A percentile compares a stretch with the other conserved stretches of the same genome.
These are phyloP conservation scores for Coprinopsis strossmayeri DNA, from an alignment of 768 basidiomycete species.

Conservation along the genomic window DNA sequence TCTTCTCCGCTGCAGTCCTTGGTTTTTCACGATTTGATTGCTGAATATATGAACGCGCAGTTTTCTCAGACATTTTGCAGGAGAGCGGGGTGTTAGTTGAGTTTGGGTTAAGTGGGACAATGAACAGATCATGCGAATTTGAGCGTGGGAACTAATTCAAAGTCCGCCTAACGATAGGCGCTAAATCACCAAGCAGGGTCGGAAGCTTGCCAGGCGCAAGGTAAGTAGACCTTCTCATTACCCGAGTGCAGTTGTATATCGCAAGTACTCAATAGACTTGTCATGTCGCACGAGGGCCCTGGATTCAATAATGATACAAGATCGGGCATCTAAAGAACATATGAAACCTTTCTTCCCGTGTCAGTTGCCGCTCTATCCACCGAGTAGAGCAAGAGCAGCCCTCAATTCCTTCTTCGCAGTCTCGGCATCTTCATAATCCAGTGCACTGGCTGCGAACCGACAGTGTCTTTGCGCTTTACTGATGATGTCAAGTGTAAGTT, in stretches of 20 bases:
- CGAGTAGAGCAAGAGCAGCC: conserved; percentile 64
- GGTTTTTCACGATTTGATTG: conserved; percentile 57
- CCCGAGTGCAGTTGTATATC: no score
- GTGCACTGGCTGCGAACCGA: conserved; percentile 86
- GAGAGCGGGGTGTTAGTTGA: not conserved
- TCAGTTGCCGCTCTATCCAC: conserved; percentile 22
- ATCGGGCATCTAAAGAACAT: no score
- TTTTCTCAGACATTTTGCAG: conserved; percentile 22
- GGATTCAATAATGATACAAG: no score
- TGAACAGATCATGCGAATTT: no score
- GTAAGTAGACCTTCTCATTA: no score
- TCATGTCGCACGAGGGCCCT: no score
- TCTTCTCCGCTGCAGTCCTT: conserved; percentile 43
- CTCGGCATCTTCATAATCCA: conserved; percentile 91
- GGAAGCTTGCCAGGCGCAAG: no score
- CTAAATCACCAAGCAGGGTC: no score
- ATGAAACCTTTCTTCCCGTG: not conserved
- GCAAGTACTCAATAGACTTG: no score
- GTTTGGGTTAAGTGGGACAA: no score
- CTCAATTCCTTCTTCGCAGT: conserved; percentile 81
- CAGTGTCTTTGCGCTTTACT: conserved; percentile 87
- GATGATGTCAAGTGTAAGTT: conserved; percentile 60
- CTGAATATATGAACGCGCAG: conserved; percentile 48
- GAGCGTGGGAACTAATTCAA: no score
- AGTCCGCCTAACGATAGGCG: no score